Base-by-base conservation (phyloP, 495 filamentous ascomycete species). In the Trichocladium uniseriatum region DNA sequence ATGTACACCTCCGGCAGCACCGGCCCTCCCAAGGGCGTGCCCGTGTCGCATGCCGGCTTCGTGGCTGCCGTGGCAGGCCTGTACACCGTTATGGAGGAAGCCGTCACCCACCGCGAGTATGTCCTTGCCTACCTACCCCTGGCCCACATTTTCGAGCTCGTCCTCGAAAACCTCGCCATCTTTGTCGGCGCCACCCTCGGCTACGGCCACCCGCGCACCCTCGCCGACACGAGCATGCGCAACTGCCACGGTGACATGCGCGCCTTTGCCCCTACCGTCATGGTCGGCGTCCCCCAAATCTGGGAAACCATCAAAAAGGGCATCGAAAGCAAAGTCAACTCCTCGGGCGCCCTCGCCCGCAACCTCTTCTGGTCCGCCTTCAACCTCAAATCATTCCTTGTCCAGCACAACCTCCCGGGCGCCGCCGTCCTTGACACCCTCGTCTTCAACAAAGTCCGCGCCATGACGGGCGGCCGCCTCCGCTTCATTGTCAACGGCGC, bases 1-100 rank as follows among this genome's bases (percentile, higher is more conserved):
- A 96, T 95, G 74, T 96, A 96, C 69, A 96, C 90, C 13, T 92
- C 86, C 6, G 90, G 90, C 16, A 94, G 89, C 13, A 95, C 90
- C 0, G 90, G 90, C 2, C 74, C 81, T 27, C 90, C 90, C 5
- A 96, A 96, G 66, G 90, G 90, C 48, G 89, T 94, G 4, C 77
- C 85, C 16, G 70, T 95, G 49, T 82, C 81, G 2, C 90, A 96
- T 60, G 73, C 71, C 48, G 83, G 80, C 45, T 81, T 90, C 15
- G 78, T 94, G 5, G 77, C 86, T 0, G 86, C 81, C 29, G 64
- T 74, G 11, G 64, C 70, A 1, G 72, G 72, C 13, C 58, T 76
- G 15, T 61, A 66, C 50, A 53, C 60, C 27, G 60, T 68, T 27
- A 54, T 72, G 45, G 64, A 65, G 21, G 69, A 75, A 31, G 63